These are phyloP conservation scores for Citrus cavaleriei DNA, from an alignment of 345 rosid species.

Conservation along the genomic window DNA sequence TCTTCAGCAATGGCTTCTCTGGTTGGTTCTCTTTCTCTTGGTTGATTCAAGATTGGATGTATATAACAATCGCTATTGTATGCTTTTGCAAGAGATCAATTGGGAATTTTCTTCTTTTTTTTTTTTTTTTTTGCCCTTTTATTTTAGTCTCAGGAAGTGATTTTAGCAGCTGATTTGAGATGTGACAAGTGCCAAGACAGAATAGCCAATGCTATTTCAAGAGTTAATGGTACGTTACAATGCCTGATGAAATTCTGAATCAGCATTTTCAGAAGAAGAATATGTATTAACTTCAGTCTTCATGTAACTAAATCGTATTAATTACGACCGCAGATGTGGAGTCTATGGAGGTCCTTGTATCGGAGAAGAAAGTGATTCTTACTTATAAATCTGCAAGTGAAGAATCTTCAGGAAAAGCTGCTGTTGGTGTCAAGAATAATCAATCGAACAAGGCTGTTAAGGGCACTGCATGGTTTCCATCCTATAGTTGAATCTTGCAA, in stretches of 20 bases:
- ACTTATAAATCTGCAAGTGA: conserved; percentile 5
- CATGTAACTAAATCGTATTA: neutral
- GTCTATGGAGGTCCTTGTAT: conserved; percentile 17
- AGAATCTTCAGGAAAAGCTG: neutral
- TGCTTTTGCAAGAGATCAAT: neutral
- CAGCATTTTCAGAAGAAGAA: no score
- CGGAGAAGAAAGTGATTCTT: conserved; percentile 26
- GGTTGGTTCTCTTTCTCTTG: neutral
- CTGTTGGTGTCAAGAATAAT: neutral
- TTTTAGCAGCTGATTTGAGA: conserved; percentile 26
- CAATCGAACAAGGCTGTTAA: neutral
- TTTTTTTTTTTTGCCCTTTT: neutral
- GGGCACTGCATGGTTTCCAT: neutral
- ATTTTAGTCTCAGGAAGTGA: conserved; percentile 18
- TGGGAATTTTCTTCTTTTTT: neutral
- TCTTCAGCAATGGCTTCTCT: neutral
- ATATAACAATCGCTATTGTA: neutral
- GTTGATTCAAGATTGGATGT: neutral
- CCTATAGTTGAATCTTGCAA: neutral
- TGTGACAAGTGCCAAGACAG: conserved; percentile 24
- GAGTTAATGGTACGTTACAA: conserved; percentile 12
- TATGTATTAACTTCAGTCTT: no score
- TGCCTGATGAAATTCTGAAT: neutral
- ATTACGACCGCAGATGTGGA: conserved; percentile 17
- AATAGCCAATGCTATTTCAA: conserved; percentile 29